A percentile compares a stretch with the other conserved stretches of the same genome.
phyloP scores from a whole-genome alignment of 2,329 filamentous ascomycete species.

The Botrytis fabae region DNA sequence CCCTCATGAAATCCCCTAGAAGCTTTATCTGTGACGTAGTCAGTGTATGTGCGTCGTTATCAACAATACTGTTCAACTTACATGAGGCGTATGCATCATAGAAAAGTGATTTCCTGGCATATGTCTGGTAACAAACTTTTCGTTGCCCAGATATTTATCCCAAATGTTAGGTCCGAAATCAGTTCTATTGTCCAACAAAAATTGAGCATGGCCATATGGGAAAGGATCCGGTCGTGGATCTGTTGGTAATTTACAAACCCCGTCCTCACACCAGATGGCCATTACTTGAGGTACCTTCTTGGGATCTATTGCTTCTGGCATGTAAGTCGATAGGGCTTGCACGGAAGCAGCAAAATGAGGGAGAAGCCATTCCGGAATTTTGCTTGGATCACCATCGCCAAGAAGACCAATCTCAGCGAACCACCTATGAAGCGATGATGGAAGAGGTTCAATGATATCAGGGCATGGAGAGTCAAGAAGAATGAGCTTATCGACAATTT shows the following conservation, averaged over 20 bases:
- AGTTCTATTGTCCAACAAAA: slow-evolving; percentile 22
- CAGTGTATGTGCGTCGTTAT: background rate
- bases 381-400: slow-evolving; percentile 53
- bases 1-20: slow-evolving; percentile 21
- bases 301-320: slow-evolving; percentile 16
- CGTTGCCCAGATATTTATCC: slow-evolving; percentile 22
- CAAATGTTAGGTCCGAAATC: slow-evolving; percentile 22
- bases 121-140: slow-evolving; percentile 48
- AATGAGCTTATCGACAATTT: slow-evolving; percentile 59
- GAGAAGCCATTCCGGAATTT: slow-evolving; percentile 44
- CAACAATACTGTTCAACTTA: slow-evolving; percentile 38
- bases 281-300: slow-evolving; percentile 17
- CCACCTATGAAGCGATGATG: slow-evolving; percentile 53
- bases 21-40: slow-evolving; percentile 13
- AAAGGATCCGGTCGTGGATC: slow-evolving; percentile 21
- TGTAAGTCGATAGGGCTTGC: slow-evolving; percentile 21
- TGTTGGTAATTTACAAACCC: slow-evolving; percentile 46
- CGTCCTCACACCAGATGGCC: slow-evolving; percentile 24
- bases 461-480: slow-evolving; percentile 68
- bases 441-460: slow-evolving; percentile 67
- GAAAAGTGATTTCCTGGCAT: slow-evolving; percentile 33
- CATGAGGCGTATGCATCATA: slow-evolving; percentile 36
- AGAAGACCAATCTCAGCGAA: slow-evolving; percentile 72
- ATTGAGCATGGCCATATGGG: slow-evolving; percentile 21
- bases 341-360: slow-evolving; percentile 19